Evolutionary conservation across 306 rosid genomes (phyloP).

Genomic region (Carpinus viminea): DNA sequence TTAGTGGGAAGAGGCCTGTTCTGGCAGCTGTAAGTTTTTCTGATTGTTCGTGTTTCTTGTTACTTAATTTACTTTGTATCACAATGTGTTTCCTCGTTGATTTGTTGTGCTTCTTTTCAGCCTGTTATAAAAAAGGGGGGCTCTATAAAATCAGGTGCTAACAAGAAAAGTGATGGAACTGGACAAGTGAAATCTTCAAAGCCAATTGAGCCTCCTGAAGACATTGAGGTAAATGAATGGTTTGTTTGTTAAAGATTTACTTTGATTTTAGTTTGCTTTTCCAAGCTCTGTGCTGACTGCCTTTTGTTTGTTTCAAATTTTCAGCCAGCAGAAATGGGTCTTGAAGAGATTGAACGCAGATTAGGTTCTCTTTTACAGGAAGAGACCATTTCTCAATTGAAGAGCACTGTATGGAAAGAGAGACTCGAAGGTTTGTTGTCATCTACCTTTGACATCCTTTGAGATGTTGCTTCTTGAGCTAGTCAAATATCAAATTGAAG

Average conservation of each 20-base stretch:
- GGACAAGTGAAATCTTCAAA: constrained; percentile 62
- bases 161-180: constrained; percentile 74
- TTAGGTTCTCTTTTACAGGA: constrained; percentile 79
- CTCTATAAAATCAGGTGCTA: constrained; percentile 54
- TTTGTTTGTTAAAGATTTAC: constrained; percentile 4
- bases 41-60: constrained; percentile 17
- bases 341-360: constrained; percentile 93
- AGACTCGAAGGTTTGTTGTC: constrained; percentile 83
- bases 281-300: background rate
- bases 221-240: constrained; percentile 69
- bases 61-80: constrained; percentile 10
- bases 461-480: background rate
- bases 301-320: constrained; percentile 19
- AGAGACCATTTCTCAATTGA: constrained; percentile 74
- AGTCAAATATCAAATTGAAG: background rate
- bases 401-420: constrained; percentile 93
- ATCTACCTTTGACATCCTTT: constrained; percentile 8
- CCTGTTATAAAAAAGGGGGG: constrained; percentile 70
- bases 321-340: constrained; percentile 95
- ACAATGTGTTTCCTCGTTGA: constrained; percentile 23
- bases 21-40: constrained; percentile 75
- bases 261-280: constrained; percentile 17
- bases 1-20: constrained; percentile 93
- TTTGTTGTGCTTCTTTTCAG: constrained; percentile 39
- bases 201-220: constrained; percentile 70